phyloP scores from a whole-genome alignment of 2,329 filamentous ascomycete species.

The Cryphonectria parasitica region DNA sequence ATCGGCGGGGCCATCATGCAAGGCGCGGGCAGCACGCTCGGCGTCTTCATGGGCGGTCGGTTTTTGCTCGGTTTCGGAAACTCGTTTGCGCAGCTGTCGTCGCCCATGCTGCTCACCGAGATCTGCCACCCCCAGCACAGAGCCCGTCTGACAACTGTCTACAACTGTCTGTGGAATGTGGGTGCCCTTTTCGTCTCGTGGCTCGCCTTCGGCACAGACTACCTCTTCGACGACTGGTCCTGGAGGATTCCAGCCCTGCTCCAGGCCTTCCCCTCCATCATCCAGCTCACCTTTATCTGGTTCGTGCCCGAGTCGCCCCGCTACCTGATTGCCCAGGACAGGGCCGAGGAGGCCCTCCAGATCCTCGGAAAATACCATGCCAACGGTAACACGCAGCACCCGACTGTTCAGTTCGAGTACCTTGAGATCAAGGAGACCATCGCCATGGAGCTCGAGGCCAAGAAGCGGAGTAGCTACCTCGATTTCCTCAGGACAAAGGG shows the following conservation, averaged over 20 bases:
- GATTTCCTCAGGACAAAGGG: slow-evolving; percentile 60
- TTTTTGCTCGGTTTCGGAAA: slow-evolving; percentile 63
- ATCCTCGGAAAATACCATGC: slow-evolving; percentile 62
- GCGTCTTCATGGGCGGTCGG: slow-evolving; percentile 58
- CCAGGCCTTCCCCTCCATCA: slow-evolving; percentile 51
- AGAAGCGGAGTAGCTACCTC: slow-evolving; percentile 52
- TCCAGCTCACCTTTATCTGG: slow-evolving; percentile 56
- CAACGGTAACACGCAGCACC: slow-evolving; percentile 54
- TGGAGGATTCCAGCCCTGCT: slow-evolving; percentile 56
- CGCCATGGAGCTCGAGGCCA: slow-evolving; percentile 52
- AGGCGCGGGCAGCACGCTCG: slow-evolving; percentile 50
- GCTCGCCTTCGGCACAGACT: slow-evolving; percentile 53
- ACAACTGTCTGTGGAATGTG: slow-evolving; percentile 61
- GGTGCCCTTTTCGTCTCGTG: slow-evolving; percentile 52
- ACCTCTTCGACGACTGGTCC: slow-evolving; percentile 52
- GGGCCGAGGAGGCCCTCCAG: slow-evolving; percentile 53
- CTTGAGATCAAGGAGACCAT: slow-evolving; percentile 64
- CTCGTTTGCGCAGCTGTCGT: slow-evolving; percentile 54
- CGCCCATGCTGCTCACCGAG: slow-evolving; percentile 58
- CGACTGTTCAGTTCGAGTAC: slow-evolving; percentile 62
- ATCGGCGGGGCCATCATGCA: slow-evolving; percentile 60
- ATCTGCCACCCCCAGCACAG: slow-evolving; percentile 56
- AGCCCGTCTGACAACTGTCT: slow-evolving; percentile 55
- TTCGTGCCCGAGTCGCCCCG: slow-evolving; percentile 57
- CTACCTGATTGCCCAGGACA: slow-evolving; percentile 40